Evolutionary conservation across 176 grass and related monocot species (phyloP).

Genomic region (Microstegium vimineum): DNA sequence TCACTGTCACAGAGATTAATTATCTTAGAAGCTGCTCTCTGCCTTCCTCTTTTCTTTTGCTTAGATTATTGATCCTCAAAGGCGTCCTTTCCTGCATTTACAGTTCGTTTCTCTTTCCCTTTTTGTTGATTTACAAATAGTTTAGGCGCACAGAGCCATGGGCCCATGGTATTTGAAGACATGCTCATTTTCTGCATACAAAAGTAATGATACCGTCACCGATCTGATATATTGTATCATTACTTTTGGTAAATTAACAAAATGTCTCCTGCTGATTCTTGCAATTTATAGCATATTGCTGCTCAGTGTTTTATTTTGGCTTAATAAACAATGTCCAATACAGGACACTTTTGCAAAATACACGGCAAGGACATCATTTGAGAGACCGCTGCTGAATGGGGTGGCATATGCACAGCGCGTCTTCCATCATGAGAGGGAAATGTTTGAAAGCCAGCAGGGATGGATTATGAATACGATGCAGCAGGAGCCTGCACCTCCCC

Average conservation of each 20-base stretch:
- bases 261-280: not conserved
- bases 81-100: not conserved
- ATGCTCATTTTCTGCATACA: not conserved
- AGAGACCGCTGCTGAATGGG: constrained; percentile 83
- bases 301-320: not conserved
- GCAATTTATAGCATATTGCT: not conserved
- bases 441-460: constrained; percentile 78
- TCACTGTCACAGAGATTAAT: not conserved
- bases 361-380: constrained; percentile 77
- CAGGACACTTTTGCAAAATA: constrained; percentile 88
- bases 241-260: not conserved
- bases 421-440: constrained; percentile 66
- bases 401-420: constrained; percentile 78
- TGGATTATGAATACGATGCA: constrained; percentile 91
- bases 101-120: not conserved
- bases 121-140: constrained; percentile 2
- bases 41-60: constrained; percentile 3
- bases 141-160: not conserved
- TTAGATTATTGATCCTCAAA: not conserved
- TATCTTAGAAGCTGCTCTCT: not conserved
- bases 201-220: not conserved
- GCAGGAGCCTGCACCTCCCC: constrained; percentile 45
- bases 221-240: not conserved
- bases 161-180: not conserved
- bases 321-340: not conserved